Evolutionary conservation across 345 rosid species (phyloP), one percentile per base, ranked within the genome.

Genomic region (Citrus cavaleriei): DNA sequence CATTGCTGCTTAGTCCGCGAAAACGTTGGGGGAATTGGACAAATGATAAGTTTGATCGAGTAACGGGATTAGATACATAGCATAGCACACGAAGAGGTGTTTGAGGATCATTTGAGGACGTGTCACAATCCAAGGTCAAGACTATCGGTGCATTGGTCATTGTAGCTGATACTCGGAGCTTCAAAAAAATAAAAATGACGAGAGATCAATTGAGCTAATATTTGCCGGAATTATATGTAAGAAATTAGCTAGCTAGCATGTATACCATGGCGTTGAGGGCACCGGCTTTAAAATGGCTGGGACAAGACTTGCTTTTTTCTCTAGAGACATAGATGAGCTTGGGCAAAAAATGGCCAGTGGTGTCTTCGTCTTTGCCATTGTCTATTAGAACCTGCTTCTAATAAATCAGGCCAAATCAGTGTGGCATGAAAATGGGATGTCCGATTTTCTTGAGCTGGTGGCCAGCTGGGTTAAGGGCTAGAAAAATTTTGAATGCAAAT

Each of bases 271-370:
- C 84, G 72, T 94, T 94, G 35, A 94, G 93, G 78, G 98, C 98
- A 63, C 98, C 98, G 10, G 93, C 96, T 83, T 94, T 94, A 79
- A 85, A 94, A 73, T 93, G 81, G 80, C 93, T 95, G n/a, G 77
- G 85, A 34, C 82, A 83, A 35, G 79, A 77, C 70, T 68, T 83
- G 83, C 83, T 83, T 81, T 92, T 94, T 78, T 90, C 87, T 76
- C 98, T 80, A 1, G 96, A 88, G 51, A 94, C 81, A 51, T 93
- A 94, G 5, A 93, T 83, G 64, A 94, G 87, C 21, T 87, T 93
- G 59, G 97, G 93, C 90, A 93, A 58, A 19, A 2, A 32, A 49
- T 64, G 10, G 0, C 84, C 92, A 1, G 34, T 55, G 7, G 81
- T 16, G 66, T 91, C 94, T 76, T 12, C 83, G 68, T 89, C 89